Percentiles rank a stretch among this genome's conserved stretches.
These are phyloP conservation scores for Tieghemiomyces parasiticus DNA, from an alignment of 192 early-diverging fungal genomes.

Conservation along the genomic window DNA sequence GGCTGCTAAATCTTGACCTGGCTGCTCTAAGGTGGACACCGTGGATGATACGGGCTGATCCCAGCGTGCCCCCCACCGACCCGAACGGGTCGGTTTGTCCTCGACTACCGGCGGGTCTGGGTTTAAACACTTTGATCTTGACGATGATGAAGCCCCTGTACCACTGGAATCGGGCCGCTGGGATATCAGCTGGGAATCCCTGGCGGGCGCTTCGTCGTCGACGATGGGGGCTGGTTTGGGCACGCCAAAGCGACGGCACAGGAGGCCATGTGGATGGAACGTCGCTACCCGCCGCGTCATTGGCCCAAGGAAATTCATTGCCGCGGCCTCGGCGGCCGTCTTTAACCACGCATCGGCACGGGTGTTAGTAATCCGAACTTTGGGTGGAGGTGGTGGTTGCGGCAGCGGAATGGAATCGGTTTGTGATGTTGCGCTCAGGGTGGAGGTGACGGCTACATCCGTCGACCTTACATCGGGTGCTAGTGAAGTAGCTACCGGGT, in stretches of 20 bases:
- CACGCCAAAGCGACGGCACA: not conserved
- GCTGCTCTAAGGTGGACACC: too few relatives aligned
- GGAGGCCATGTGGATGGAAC: not conserved
- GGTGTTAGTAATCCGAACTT: not conserved
- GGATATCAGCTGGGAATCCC: not conserved
- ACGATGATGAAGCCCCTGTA: not conserved
- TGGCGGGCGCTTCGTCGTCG: not conserved
- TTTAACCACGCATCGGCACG: not conserved
- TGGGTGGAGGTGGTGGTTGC: not conserved
- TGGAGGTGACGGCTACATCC: not conserved
- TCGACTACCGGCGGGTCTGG: not conserved
- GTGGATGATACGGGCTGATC: too few relatives aligned
- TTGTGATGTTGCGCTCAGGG: not conserved
- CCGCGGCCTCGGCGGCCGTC: not conserved
- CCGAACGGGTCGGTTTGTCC: too few relatives aligned
- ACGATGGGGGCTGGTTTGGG: not conserved
- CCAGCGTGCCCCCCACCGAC: too few relatives aligned
- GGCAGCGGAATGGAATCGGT: too few relatives aligned
- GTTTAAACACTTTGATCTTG: not conserved
- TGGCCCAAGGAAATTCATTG: not conserved
- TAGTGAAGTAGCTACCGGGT: not conserved
- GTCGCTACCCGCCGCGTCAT: not conserved
- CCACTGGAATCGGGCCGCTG: not conserved
- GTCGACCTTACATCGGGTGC: not conserved
- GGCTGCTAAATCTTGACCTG: too few relatives aligned